These are phyloP conservation scores for Fibroporia radiculosa DNA, from an alignment of 768 basidiomycete species.

Conservation along the genomic window DNA sequence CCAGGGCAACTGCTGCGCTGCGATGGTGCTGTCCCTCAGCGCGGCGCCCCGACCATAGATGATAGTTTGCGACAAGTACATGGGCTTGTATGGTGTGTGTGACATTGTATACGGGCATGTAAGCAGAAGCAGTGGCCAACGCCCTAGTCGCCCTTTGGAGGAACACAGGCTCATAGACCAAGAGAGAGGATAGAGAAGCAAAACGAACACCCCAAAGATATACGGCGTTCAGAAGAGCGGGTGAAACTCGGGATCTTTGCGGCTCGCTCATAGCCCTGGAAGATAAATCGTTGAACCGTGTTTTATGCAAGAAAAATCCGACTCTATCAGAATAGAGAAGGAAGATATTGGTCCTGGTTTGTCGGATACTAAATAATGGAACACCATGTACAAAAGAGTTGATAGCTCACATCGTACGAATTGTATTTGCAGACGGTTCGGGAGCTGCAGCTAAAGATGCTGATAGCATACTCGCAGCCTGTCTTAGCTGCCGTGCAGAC, in stretches of 20 bases:
- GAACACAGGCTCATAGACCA: slow-evolving; percentile 28
- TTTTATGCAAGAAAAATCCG: slow-evolving; percentile 56
- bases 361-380: neutral
- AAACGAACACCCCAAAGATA: slow-evolving; percentile 25
- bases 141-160: slow-evolving; percentile 40
- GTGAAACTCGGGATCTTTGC: slow-evolving; percentile 9
- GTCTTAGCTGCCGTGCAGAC: neutral
- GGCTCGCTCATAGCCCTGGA: slow-evolving; percentile 6
- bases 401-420: slow-evolving; percentile 8
- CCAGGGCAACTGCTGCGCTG: slow-evolving; percentile 23
- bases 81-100: slow-evolving; percentile 25
- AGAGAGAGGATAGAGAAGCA: slow-evolving; percentile 10
- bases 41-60: slow-evolving; percentile 20
- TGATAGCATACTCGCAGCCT: neutral
- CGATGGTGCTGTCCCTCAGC: slow-evolving; percentile 25
- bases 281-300: slow-evolving; percentile 32
- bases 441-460: neutral
- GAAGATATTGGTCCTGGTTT: slow-evolving; percentile 51
- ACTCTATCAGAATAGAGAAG: slow-evolving; percentile 48
- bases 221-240: slow-evolving; percentile 37
- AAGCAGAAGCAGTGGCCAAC: slow-evolving; percentile 20
- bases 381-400: neutral
- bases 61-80: slow-evolving; percentile 25
- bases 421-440: slow-evolving; percentile 6
- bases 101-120: slow-evolving; percentile 30